Percentiles rank a stretch among this genome's conserved stretches.
phyloP scores from a whole-genome alignment of 257 asterid genomes.

The Ilex aquifolium region DNA sequence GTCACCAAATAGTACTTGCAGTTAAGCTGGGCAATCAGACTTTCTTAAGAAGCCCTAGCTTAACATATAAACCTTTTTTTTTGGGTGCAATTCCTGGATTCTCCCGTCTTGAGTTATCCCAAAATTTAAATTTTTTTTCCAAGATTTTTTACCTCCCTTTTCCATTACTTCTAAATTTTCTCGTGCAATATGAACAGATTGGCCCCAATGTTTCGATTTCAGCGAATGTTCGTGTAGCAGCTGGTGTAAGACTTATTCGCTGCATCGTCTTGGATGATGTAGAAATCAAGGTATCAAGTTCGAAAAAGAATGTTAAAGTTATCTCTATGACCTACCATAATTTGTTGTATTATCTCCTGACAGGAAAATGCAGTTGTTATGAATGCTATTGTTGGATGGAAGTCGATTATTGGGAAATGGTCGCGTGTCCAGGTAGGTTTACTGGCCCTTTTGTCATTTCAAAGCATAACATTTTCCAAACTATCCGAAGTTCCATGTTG shows the following conservation, averaged over 20 bases:
- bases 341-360: constrained; percentile 2
- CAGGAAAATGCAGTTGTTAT: constrained; percentile 84
- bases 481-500: too few species aligned
- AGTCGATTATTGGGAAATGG: constrained; percentile 78
- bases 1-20: too few species aligned
- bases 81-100: neutral
- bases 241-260: constrained; percentile 65
- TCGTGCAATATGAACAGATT: constrained; percentile 36
- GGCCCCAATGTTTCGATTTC: constrained; percentile 82
- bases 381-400: constrained; percentile 78
- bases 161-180: neutral
- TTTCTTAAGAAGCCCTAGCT: neutral
- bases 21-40: neutral
- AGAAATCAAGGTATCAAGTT: constrained; percentile 53
- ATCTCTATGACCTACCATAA: neutral
- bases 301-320: neutral
- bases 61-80: neutral
- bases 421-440: constrained; percentile 68
- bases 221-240: constrained; percentile 78
- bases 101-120: neutral
- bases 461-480: neutral
- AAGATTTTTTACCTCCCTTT: neutral
- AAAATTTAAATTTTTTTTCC: too few species aligned
- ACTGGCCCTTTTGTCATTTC: neutral
- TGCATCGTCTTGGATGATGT: constrained; percentile 72